Evolutionary conservation across 331 rosid species (phyloP), one percentile per base, ranked within the genome.

Genomic region (Erythrophleum ivorense): DNA sequence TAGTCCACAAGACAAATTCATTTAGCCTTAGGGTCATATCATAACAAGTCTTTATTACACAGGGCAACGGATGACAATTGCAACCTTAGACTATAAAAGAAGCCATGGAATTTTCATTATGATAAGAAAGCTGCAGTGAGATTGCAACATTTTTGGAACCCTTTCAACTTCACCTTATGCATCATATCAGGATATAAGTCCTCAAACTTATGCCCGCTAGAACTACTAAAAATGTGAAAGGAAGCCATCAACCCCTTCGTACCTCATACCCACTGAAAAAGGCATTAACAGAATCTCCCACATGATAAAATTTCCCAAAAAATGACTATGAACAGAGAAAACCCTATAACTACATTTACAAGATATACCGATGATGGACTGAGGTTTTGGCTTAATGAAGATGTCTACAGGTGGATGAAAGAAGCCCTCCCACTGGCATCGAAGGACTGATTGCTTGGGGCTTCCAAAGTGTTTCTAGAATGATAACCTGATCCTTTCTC

Each of bases 311-410:
- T 9, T 36, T 67, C 43, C 71, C 18, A 40, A 19, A 58, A 16
- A 46, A 45, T 46, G n/a, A 59, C 45, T 36, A 45, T 33, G 31
- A 70, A 43, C 48, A 70, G 63, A 15, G 29, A 24, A 24, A 64
- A 6, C 55, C 91, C 86, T 0, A 79, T 2, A 12, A 83, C 9
- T 7, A 64, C 40, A 13, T 78, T 78, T 64, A 46, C 46, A n/a
- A 76, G 21, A 77, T 85, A 83, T 15, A 55, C 29, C 0, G 45
- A 45, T 10, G 69, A 84, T 0, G 82, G 84, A 50, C 64, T 75
- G 36, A 85, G 53, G 40, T 71, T 79, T 11, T 73, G 70, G 46
- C 58, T 57, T 11, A 60, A n/a, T 31, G 71, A 73, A 72, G 78
- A 58, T 41, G 78, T 36, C 38, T 83, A 81, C 75, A 65, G 48